Evolutionary conservation across 31 red algal genomes (phyloP).

Genomic region (Asparagopsis taxiformis): DNA sequence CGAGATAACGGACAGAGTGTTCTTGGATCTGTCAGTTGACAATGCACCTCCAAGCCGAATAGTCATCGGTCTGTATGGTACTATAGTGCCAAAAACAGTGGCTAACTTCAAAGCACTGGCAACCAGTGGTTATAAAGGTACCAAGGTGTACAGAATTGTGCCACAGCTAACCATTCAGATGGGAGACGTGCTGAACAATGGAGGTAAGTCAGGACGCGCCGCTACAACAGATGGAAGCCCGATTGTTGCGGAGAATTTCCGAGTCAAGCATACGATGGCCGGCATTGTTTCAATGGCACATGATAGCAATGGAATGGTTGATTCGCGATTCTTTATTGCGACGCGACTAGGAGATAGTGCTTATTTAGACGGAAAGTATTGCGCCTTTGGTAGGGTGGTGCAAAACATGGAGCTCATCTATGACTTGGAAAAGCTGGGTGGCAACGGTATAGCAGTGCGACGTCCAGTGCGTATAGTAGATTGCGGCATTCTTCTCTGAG

Average conservation of each 20-base stretch:
- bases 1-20: conserved; percentile 47
- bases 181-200: conserved; percentile 68
- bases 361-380: conserved; percentile 90
- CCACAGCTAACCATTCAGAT: conserved; percentile 81
- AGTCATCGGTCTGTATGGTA: conserved; percentile 69
- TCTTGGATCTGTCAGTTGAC: conserved; percentile 53
- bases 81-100: conserved; percentile 48
- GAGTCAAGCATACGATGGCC: conserved; percentile 55
- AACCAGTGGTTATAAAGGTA: conserved; percentile 43
- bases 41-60: conserved; percentile 30
- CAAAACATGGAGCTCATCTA: conserved; percentile 65
- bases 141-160: conserved; percentile 80
- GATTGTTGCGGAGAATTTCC: conserved; percentile 42
- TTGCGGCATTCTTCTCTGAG: too few species aligned
- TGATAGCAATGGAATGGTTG: conserved; percentile 18
- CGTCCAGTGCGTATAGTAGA: conserved; percentile 4
- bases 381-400: conserved; percentile 80
- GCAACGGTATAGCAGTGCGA: background rate
- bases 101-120: conserved; percentile 52
- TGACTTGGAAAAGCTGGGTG: conserved; percentile 41
- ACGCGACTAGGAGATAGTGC: conserved; percentile 63
- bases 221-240: background rate
- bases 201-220: conserved; percentile 38
- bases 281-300: conserved; percentile 81
- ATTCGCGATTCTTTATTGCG: conserved; percentile 88